Evolutionary conservation across 2,329 filamentous ascomycete genomes (phyloP).

Genomic region (Neonectria coccinea): DNA sequence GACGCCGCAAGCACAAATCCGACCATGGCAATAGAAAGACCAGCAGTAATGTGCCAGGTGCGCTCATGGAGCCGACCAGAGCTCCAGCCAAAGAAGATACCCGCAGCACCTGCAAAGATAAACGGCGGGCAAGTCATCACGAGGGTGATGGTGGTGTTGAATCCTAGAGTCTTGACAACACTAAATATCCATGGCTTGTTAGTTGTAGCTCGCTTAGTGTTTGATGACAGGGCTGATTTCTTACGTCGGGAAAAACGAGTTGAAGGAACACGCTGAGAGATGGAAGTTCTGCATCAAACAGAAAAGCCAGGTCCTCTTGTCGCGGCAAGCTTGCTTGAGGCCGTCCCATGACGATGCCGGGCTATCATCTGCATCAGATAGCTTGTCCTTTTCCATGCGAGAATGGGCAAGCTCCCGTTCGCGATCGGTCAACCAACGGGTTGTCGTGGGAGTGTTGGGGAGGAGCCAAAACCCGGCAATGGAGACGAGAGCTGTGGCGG

Average conservation of each 20-base stretch:
- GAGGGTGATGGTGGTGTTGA: constrained; percentile 61
- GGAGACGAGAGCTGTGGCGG: constrained; percentile 50
- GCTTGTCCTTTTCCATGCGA: constrained; percentile 63
- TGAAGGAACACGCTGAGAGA: constrained; percentile 60
- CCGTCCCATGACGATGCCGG: constrained; percentile 58
- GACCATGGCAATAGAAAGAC: constrained; percentile 54
- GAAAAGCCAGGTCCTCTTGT: constrained; percentile 65
- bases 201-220: neutral
- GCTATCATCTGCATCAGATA: constrained; percentile 56
- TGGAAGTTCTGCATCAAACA: constrained; percentile 68
- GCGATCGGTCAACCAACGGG: constrained; percentile 57
- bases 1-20: constrained; percentile 57
- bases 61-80: constrained; percentile 62
- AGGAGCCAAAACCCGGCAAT: constrained; percentile 48
- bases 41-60: constrained; percentile 62
- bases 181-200: constrained; percentile 17
- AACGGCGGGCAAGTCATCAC: constrained; percentile 66
- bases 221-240: neutral
- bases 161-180: constrained; percentile 62
- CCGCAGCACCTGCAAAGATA: constrained; percentile 60
- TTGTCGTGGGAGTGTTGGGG: constrained; percentile 57
- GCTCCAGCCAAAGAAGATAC: constrained; percentile 61
- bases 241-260: constrained; percentile 59
- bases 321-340: constrained; percentile 60
- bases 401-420: constrained; percentile 61